These are phyloP conservation scores for Colletotrichum navitas DNA, from an alignment of 2,329 filamentous ascomycete genomes.

Conservation along the genomic window DNA sequence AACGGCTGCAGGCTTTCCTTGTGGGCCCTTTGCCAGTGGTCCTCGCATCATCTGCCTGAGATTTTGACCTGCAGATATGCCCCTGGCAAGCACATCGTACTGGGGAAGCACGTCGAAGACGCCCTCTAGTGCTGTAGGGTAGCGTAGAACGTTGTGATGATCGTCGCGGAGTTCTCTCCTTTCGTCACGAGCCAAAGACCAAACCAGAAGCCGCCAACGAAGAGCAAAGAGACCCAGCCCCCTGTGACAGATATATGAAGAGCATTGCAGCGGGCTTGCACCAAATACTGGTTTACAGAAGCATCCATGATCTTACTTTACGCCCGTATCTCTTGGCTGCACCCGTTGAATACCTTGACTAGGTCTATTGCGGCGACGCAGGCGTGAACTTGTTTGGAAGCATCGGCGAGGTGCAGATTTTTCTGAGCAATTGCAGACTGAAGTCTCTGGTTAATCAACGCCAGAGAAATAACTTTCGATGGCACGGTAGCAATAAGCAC, in stretches of 20 bases:
- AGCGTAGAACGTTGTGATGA: slow-evolving; percentile 89
- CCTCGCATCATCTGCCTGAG: slow-evolving; percentile 53
- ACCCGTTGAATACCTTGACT: slow-evolving; percentile 87
- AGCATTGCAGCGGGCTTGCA: slow-evolving; percentile 77
- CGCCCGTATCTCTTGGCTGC: slow-evolving; percentile 74
- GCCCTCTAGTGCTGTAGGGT: slow-evolving; percentile 81
- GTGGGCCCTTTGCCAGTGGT: slow-evolving; percentile 44
- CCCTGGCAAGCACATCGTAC: slow-evolving; percentile 82
- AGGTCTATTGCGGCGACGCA: slow-evolving; percentile 79
- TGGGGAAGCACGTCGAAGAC: slow-evolving; percentile 82
- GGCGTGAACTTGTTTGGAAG: slow-evolving; percentile 78
- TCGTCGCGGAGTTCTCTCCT: slow-evolving; percentile 72
- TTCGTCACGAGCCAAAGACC: slow-evolving; percentile 75
- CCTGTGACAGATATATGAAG: slow-evolving; percentile 80
- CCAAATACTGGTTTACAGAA: slow-evolving; percentile 73
- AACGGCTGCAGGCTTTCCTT: slow-evolving; percentile 48
- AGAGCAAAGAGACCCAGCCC: slow-evolving; percentile 81
- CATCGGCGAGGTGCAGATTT: slow-evolving; percentile 73
- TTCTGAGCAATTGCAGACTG: slow-evolving; percentile 77
- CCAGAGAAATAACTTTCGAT: slow-evolving; percentile 71
- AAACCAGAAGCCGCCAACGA: slow-evolving; percentile 92
- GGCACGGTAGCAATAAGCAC: slow-evolving; percentile 82
- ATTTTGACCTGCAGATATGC: slow-evolving; percentile 77
- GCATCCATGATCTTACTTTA: slow-evolving; percentile 70
- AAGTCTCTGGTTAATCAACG: slow-evolving; percentile 70